Evolutionary conservation across 352 stramenopile species (phyloP).

Genomic region (Globisporangium carolinianum): DNA sequence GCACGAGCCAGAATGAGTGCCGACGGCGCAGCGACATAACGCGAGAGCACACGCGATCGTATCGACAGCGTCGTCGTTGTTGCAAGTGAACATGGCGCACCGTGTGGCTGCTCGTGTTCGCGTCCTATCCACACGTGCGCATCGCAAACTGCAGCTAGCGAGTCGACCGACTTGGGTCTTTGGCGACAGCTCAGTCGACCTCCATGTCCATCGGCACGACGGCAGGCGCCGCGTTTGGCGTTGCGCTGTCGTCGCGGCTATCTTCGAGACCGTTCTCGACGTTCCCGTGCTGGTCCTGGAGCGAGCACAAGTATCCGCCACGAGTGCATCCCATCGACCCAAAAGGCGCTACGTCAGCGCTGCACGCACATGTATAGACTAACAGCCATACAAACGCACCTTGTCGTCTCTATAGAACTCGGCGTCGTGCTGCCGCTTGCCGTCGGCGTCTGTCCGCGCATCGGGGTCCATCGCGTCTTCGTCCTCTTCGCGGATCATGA

Average conservation of each 20-base stretch:
- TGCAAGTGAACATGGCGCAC: no score
- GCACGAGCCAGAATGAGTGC: no score
- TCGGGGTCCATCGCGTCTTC: conserved; percentile 68
- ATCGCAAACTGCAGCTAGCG: no score
- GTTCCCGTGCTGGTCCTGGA: conserved; percentile 51
- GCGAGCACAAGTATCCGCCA: background rate
- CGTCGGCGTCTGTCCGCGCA: conserved; percentile 61
- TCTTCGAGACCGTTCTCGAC: conserved; percentile 22
- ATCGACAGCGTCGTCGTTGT: no score
- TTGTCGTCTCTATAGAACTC: conserved; percentile 83
- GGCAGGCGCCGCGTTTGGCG: conserved; percentile 40
- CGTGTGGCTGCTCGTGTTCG: background rate
- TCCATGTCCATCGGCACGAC: conserved; percentile 83
- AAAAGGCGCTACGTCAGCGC: background rate
- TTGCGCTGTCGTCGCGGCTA: conserved; percentile 17
- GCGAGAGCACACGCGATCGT: no score
- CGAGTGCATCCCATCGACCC: background rate
- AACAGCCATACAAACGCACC: conserved; percentile 13
- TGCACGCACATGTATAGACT: background rate
- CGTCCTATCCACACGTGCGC: no score
- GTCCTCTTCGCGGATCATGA: conserved; percentile 74
- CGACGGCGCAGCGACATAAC: no score
- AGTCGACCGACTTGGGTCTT: no score
- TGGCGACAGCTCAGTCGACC: conserved; percentile 31
- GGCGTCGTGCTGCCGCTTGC: conserved; percentile 65